Base-by-base conservation (phyloP, 2,329 filamentous ascomycete genomes). In the Pseudocercospora musae region DNA sequence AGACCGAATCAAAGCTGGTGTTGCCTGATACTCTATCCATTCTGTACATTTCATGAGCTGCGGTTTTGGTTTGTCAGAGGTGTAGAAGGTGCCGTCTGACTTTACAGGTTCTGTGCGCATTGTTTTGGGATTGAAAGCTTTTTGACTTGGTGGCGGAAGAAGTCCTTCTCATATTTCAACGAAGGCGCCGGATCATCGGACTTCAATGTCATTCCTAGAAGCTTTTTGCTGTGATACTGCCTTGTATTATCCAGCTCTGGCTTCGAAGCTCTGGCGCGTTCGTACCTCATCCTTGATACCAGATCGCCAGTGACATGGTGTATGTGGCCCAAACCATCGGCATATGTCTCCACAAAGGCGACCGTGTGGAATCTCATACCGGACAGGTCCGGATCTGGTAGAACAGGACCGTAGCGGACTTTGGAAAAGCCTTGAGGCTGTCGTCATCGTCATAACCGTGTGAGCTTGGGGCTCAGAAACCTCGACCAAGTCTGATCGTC, bases 401-500 rank as follows among this genome's bases (percentile, higher is more conserved):
- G 23, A 8, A 50, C 48, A 29, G 48, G 20, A 6, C 23, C 48
- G 9, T 48, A 48, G 18, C 44, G 44, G 4, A 48, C 44, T 48
- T 48, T 48, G 44, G n/a, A n/a, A 48, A 48, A 3, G 23, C 44
- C n/a, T 46, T 46, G 18, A 20, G 18, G 2, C 9, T 3, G 11
- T 57, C n/a, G n/a, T n/a, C n/a, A n/a, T n/a, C n/a, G n/a, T n/a
- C n/a, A n/a, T n/a, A n/a, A n/a, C n/a, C n/a, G n/a, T n/a, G n/a
- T n/a, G n/a, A n/a, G n/a, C n/a, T n/a, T n/a, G n/a, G n/a, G n/a
- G n/a, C n/a, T n/a, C n/a, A n/a, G 62, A 82, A 82, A 1, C 79
- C 83, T 62, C 78, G 76, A 0, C 85, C 85, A 7, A 81, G 59
- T 62, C 78, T 72, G 18, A 96, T 82, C 3, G 86, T 89, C 66